Percentiles rank a stretch among this genome's conserved stretches.
phyloP scores from a whole-genome alignment of 441 rosid species.

The Croton setiger region DNA sequence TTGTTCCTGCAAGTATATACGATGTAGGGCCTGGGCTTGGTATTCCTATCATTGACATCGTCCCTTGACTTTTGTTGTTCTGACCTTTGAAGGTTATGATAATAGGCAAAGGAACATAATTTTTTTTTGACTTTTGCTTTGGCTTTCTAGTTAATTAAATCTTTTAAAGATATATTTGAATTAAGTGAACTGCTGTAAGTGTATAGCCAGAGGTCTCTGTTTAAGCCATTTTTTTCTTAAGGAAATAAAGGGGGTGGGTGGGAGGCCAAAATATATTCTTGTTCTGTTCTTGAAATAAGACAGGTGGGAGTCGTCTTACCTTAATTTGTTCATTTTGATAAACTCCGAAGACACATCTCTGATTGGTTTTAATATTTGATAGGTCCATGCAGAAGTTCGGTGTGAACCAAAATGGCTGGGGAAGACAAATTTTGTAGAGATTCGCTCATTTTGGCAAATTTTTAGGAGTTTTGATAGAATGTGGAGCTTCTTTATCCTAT shows the following conservation, averaged over 20 bases:
- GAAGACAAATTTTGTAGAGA: constrained; percentile 93
- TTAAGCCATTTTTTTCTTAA: neutral
- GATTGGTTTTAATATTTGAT: constrained; percentile 22
- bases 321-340: constrained; percentile 7
- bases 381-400: constrained; percentile 46
- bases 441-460: constrained; percentile 95
- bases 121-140: neutral
- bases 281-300: constrained; percentile 4
- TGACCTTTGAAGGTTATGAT: neutral
- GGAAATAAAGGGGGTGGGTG: neutral
- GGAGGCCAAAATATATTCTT: neutral
- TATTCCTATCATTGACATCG: neutral
- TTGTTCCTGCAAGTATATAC: no score
- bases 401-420: constrained; percentile 67
- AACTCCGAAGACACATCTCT: constrained; percentile 8
- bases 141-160: neutral
- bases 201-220: neutral
- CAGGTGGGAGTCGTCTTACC: neutral
- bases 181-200: neutral
- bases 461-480: constrained; percentile 97
- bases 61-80: neutral
- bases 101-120: neutral
- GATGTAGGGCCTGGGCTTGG: no score
- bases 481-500: constrained; percentile 93
- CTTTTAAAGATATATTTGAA: constrained; percentile 1